Evolutionary conservation across 2,329 filamentous ascomycete genomes (phyloP).

Genomic region (Ceratocystis diversiconidia): DNA sequence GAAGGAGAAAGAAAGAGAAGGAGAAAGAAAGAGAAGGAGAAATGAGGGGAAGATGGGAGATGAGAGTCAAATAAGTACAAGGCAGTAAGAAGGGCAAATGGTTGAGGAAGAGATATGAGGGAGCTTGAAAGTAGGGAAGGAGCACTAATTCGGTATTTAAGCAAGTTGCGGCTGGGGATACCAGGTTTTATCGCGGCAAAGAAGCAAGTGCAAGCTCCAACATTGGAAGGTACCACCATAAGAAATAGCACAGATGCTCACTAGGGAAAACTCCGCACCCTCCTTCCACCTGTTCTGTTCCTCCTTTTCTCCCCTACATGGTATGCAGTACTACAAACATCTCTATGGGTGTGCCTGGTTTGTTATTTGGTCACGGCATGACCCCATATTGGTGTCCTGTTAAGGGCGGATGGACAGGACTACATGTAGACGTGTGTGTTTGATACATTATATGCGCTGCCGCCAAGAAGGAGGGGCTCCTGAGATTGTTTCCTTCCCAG

Average conservation of each 20-base stretch:
- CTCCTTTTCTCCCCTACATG: too few species aligned
- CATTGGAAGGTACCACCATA: conserved; percentile 7
- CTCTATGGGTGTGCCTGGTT: not conserved
- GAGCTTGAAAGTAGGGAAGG: conserved; percentile 8
- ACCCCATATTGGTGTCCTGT: not conserved
- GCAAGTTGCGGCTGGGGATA: conserved; percentile 3
- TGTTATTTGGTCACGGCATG: not conserved
- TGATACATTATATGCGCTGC: not conserved
- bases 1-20: not conserved
- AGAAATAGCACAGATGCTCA: not conserved
- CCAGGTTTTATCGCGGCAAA: conserved; percentile 8
- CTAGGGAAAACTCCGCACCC: not conserved
- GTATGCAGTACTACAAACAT: not conserved
- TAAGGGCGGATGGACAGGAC: not conserved
- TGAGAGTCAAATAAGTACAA: conserved; percentile 6
- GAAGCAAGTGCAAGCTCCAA: conserved; percentile 12
- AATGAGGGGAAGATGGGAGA: not conserved
- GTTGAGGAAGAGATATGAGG: conserved; percentile 9
- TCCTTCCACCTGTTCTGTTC: not conserved
- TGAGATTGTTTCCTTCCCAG: not conserved
- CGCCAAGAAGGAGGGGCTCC: not conserved
- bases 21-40: conserved; percentile 2
- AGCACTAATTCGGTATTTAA: conserved; percentile 14
- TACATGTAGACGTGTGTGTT: not conserved
- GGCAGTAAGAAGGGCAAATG: not conserved